Conservation (phyloP, 108 stramenopile genomes). For the Cyclostephanos tholiformis region DNA sequence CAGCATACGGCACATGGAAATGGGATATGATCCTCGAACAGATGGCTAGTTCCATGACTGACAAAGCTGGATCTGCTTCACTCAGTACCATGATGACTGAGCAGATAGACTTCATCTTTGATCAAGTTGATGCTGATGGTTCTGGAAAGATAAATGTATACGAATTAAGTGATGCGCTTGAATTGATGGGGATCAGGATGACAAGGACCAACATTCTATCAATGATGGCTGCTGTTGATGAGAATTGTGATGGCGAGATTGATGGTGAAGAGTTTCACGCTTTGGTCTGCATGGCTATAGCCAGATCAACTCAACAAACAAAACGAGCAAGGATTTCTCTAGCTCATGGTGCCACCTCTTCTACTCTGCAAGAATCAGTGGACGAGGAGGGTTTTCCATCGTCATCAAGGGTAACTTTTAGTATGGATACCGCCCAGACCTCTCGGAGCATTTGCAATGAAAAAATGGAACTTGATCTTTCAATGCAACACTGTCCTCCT, state of each 20-base stretch:
- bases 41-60: slow-evolving; percentile 15
- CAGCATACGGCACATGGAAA: slow-evolving; percentile 49
- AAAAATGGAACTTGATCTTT: not conserved
- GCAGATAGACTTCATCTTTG: not conserved
- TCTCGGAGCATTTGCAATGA: no score
- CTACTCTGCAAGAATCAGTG: no score
- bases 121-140: slow-evolving; percentile 16
- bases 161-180: slow-evolving; percentile 40
- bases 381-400: no score
- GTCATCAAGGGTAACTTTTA: not conserved
- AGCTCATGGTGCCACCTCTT: no score
- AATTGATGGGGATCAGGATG: slow-evolving; percentile 30
- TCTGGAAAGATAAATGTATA: slow-evolving; percentile 41
- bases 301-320: not conserved
- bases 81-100: not conserved
- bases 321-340: not conserved
- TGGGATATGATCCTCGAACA: slow-evolving; percentile 39
- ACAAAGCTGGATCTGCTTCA: not conserved
- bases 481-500: not conserved
- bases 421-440: not conserved
- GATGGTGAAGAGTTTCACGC: slow-evolving; percentile 3
- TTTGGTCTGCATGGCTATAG: not conserved
- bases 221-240: slow-evolving; percentile 30
- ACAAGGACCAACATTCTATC: slow-evolving; percentile 8
- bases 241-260: slow-evolving; percentile 40